A percentile compares a stretch with the other conserved stretches of the same genome.
Conservation (phyloP, 192 early-diverging fungal species). For the Chytriomyces hyalinus region DNA sequence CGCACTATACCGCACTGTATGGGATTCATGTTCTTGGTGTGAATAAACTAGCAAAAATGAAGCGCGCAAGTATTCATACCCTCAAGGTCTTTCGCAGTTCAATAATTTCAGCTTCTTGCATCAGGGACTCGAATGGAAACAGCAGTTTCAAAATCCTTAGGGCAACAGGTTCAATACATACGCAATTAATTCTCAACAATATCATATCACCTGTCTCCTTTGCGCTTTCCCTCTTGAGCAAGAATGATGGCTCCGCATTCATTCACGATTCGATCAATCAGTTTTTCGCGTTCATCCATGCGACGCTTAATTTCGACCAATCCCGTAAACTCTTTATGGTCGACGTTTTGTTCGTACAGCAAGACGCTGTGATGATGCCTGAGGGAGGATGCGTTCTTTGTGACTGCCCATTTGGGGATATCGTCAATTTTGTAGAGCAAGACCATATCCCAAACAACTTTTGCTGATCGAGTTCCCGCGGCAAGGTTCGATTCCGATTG, state of each 20-base stretch:
- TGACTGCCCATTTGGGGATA: background rate
- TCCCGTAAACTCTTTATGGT: background rate
- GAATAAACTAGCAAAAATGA: background rate
- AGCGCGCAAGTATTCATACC: background rate
- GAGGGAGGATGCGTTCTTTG: background rate
- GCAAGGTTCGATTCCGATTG: background rate
- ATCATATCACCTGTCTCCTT: background rate
- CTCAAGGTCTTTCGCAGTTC: slow-evolving; percentile 2
- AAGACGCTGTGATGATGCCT: background rate
- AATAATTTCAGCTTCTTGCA: slow-evolving; percentile 10
- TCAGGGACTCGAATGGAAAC: slow-evolving; percentile 9
- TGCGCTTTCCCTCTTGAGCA: background rate
- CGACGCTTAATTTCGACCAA: background rate
- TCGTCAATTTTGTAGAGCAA: background rate
- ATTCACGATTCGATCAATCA: background rate
- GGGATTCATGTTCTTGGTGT: background rate
- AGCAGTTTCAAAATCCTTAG: background rate
- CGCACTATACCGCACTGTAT: background rate
- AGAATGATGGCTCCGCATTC: background rate
- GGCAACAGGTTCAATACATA: background rate
- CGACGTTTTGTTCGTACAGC: background rate
- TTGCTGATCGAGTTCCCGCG: background rate
- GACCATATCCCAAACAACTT: background rate
- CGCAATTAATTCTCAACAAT: background rate
- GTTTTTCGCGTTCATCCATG: background rate